These are phyloP conservation scores for Fallopia convolvulus DNA, from an alignment of 148 eudicot genomes.

Conservation along the genomic window DNA sequence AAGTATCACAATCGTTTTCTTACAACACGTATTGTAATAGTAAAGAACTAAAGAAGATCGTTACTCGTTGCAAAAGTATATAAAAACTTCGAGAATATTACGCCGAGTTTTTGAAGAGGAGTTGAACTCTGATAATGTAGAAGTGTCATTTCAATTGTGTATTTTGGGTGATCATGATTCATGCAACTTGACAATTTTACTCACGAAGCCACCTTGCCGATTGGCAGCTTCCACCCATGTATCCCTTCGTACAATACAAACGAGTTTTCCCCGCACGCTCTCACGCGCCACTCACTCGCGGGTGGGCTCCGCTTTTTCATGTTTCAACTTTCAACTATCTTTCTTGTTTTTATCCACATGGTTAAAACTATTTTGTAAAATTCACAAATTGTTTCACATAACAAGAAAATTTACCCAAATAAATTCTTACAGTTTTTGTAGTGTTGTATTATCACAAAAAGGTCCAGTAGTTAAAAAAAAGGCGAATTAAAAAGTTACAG, in stretches of 20 bases:
- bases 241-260: constrained; percentile 1
- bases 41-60: no score
- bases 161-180: background rate
- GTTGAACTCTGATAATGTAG: background rate
- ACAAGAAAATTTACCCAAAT: background rate
- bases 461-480: background rate
- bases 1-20: background rate
- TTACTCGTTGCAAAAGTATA: no score
- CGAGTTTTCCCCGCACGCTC: background rate
- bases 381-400: background rate
- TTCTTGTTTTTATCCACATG: background rate
- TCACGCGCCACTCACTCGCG: constrained; percentile 6
- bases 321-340: background rate
- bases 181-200: background rate
- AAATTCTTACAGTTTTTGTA: no score
- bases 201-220: background rate
- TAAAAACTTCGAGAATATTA: background rate
- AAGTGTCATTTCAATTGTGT: background rate
- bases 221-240: background rate
- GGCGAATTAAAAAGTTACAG: background rate
- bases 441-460: no score
- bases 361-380: background rate
- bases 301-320: background rate
- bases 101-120: background rate
- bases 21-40: background rate